Conservation (phyloP, 2,329 filamentous ascomycete species). For the Pseudocercospora vitis region DNA sequence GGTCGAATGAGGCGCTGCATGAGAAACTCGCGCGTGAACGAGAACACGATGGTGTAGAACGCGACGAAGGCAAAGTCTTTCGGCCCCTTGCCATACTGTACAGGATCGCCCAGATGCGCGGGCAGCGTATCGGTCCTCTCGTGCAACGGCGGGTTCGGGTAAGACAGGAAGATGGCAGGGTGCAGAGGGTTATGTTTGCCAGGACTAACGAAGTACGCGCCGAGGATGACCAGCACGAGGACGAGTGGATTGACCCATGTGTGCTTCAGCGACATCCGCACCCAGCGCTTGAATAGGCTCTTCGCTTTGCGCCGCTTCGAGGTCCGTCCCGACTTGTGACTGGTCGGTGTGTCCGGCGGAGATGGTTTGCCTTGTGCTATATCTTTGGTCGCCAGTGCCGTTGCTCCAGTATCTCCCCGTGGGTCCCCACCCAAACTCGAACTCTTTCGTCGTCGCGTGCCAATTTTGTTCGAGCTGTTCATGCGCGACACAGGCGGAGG, state of each 20-base stretch:
- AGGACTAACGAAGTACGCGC: constrained; percentile 73
- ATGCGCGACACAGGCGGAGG: constrained; percentile 16
- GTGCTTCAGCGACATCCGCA: constrained; percentile 51
- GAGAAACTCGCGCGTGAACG: constrained; percentile 91
- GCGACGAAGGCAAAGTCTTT: constrained; percentile 83
- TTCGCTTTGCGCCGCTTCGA: constrained; percentile 50
- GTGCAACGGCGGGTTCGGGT: constrained; percentile 57
- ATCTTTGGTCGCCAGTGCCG: constrained; percentile 50
- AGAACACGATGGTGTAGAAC: constrained; percentile 87
- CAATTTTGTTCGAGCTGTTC: constrained; percentile 19
- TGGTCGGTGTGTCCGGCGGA: constrained; percentile 17
- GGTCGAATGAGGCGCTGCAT: constrained; percentile 88
- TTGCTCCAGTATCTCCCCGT: constrained; percentile 53
- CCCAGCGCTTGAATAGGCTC: constrained; percentile 47
- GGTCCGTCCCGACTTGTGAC: constrained; percentile 33
- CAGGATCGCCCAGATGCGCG: constrained; percentile 41
- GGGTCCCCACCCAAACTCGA: constrained; percentile 53
- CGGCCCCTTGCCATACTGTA: constrained; percentile 83
- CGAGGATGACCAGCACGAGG: constrained; percentile 63
- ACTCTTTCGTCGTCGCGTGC: constrained; percentile 31
- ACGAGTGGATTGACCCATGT: constrained; percentile 69
- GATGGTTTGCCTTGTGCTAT: constrained; percentile 12
- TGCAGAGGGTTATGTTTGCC: constrained; percentile 74
- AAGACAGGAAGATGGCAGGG: constrained; percentile 86
- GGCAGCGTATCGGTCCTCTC: constrained; percentile 46